These are phyloP conservation scores for Stereocaulon alpinum DNA, from an alignment of 495 filamentous ascomycete genomes.

Conservation along the genomic window DNA sequence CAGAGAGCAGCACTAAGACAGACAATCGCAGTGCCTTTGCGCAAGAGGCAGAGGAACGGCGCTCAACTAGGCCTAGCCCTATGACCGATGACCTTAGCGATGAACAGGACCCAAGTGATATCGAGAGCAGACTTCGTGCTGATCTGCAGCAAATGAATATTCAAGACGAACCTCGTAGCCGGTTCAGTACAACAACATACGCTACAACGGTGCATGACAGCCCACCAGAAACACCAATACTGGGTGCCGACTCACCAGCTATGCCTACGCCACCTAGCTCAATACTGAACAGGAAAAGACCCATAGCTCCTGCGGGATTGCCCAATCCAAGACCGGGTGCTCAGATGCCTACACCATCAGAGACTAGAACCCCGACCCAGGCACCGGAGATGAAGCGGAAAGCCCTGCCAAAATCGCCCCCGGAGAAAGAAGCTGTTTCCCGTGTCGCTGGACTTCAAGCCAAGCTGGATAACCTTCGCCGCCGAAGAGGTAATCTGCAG, in stretches of 20 bases:
- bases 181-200: conserved; percentile 66
- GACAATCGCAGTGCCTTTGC: not conserved
- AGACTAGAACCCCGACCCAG: conserved; percentile 5
- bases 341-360: conserved; percentile 26
- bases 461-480: conserved; percentile 51
- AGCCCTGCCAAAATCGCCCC: conserved; percentile 45
- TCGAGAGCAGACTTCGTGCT: conserved; percentile 15
- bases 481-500: conserved; percentile 59
- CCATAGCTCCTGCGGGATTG: conserved; percentile 30
- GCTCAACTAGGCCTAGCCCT: not conserved
- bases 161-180: conserved; percentile 46
- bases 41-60: not conserved
- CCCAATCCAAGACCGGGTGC: conserved; percentile 11
- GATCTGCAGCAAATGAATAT: conserved; percentile 25
- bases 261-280: conserved; percentile 27
- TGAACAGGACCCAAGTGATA: conserved; percentile 2
- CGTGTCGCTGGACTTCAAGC: conserved; percentile 59
- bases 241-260: conserved; percentile 28
- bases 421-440: conserved; percentile 46
- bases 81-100: not conserved
- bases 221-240: conserved; percentile 33
- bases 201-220: conserved; percentile 42
- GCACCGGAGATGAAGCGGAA: conserved; percentile 30
- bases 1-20: conserved; percentile 1
- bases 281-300: conserved; percentile 41